Conservation (phyloP, 805 yeast species). For the Zygosaccharomyces bailii region DNA sequence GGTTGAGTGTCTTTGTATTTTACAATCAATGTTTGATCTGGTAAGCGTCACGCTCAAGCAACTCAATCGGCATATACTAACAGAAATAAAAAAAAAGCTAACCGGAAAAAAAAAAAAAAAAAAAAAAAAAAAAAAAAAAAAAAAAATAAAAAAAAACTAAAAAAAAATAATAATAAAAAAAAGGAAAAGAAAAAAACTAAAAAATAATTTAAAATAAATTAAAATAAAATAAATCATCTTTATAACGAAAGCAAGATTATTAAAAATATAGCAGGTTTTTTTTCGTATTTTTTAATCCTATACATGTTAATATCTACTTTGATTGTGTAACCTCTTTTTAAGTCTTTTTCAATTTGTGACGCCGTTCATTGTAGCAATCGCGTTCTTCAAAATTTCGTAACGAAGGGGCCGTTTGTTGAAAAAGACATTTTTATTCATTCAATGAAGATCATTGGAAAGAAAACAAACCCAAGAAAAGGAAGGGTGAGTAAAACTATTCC, state of each 20-base stretch:
- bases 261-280: constrained; percentile 2
- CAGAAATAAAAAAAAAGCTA: constrained; percentile 5
- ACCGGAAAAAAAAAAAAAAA: neutral
- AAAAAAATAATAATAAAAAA: neutral
- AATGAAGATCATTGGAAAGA: too few species aligned
- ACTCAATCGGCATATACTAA: neutral
- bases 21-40: neutral
- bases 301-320: neutral
- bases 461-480: too few species aligned
- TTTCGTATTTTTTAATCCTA: constrained; percentile 1
- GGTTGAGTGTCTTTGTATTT: neutral
- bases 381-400: too few species aligned
- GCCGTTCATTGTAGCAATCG: neutral
- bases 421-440: too few species aligned
- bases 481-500: neutral
- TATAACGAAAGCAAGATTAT: constrained; percentile 3
- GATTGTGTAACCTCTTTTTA: neutral
- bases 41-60: neutral
- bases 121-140: too few species aligned
- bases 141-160: too few species aligned
- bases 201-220: constrained; percentile 5
- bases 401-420: too few species aligned
- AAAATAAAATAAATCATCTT: constrained; percentile 2
- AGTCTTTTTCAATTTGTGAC: neutral
- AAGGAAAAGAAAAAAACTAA: constrained; percentile 1